Conservation (phyloP, 164 flowering plant species). For the Warburgia ugandensis region DNA sequence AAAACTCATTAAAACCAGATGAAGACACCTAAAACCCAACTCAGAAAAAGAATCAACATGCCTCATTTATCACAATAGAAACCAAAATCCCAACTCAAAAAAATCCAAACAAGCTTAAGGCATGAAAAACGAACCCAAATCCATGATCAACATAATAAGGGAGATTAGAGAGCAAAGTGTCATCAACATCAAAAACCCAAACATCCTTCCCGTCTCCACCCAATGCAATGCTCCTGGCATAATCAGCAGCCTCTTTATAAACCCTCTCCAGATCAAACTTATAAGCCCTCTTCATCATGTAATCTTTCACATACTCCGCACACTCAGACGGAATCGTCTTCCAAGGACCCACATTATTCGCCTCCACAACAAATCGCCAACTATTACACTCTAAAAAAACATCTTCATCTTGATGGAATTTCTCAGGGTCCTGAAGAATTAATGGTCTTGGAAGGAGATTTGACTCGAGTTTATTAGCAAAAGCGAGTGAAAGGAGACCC, state of each 20-base stretch:
- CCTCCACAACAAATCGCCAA: constrained; percentile 82
- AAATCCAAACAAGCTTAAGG: neutral
- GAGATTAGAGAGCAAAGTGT: constrained; percentile 81
- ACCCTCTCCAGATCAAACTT: constrained; percentile 52
- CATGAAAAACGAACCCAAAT: constrained; percentile 43
- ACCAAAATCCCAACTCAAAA: neutral
- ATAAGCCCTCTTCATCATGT: constrained; percentile 54
- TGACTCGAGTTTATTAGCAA: constrained; percentile 19
- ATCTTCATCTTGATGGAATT: constrained; percentile 19
- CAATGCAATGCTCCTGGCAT: constrained; percentile 41
- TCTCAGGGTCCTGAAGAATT: constrained; percentile 37
- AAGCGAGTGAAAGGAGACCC: constrained; percentile 13
- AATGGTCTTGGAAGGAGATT: constrained; percentile 51
- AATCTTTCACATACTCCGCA: constrained; percentile 52
- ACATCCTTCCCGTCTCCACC: constrained; percentile 63
- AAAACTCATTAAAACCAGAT: no score
- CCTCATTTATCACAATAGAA: neutral
- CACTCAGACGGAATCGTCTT: constrained; percentile 67
- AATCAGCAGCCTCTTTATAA: constrained; percentile 47
- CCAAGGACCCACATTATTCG: constrained; percentile 80
- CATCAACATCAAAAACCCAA: constrained; percentile 91
- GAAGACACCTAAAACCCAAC: neutral
- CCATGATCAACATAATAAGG: constrained; percentile 73
- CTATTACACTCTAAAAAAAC: constrained; percentile 43
- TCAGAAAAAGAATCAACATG: neutral